These are phyloP conservation scores for Gomphus sp. DNA, from an alignment of 1,284 basidiomycete species.

Conservation along the genomic window DNA sequence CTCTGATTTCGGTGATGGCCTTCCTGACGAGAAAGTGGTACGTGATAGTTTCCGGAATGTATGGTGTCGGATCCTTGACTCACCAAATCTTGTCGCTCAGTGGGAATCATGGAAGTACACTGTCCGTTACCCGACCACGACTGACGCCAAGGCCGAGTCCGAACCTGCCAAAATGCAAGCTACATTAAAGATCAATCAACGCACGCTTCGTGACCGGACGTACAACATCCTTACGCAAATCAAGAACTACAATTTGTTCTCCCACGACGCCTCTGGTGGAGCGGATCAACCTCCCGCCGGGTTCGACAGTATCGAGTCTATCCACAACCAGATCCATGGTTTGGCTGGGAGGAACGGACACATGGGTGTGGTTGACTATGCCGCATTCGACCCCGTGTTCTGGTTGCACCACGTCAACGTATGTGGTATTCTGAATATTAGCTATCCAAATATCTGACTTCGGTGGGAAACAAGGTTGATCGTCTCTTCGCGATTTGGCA, in stretches of 20 bases:
- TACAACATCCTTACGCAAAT: slow-evolving; percentile 32
- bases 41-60: not conserved
- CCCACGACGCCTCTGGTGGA: slow-evolving; percentile 29
- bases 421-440: not conserved
- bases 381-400: slow-evolving; percentile 41
- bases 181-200: slow-evolving; percentile 20
- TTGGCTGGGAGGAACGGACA: slow-evolving; percentile 34
- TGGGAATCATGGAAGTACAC: slow-evolving; percentile 31
- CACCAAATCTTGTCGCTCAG: slow-evolving; percentile 12
- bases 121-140: slow-evolving; percentile 29
- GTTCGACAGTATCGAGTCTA: slow-evolving; percentile 38
- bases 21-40: slow-evolving; percentile 20
- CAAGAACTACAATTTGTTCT: slow-evolving; percentile 33
- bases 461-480: slow-evolving; percentile 27
- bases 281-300: slow-evolving; percentile 22
- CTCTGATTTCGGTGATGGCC: slow-evolving; percentile 14
- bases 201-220: slow-evolving; percentile 18
- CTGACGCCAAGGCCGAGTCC: slow-evolving; percentile 18
- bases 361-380: slow-evolving; percentile 27
- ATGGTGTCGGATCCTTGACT: not conserved
- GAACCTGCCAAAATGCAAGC: slow-evolving; percentile 12
- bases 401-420: slow-evolving; percentile 31
- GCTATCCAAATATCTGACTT: not conserved
- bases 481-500: slow-evolving; percentile 36
- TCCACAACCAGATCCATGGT: slow-evolving; percentile 39